Evolutionary conservation across 192 early-diverging fungal genomes (phyloP), one percentile per base, ranked within the genome.

Genomic region (Coemansia aciculifera): DNA sequence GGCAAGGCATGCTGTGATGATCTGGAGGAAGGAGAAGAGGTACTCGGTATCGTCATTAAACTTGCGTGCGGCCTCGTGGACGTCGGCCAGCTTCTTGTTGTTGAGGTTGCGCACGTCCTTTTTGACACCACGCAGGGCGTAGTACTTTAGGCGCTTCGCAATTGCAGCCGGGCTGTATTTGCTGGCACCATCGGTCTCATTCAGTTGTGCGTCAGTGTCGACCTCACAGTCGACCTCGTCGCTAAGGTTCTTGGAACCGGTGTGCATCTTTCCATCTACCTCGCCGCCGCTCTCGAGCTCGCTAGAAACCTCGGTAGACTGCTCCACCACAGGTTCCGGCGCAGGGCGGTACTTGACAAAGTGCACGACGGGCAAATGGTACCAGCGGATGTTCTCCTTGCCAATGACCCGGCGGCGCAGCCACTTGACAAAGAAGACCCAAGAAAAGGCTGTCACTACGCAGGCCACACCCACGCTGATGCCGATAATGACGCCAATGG

Each of bases 1-100:
- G 29, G 92, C 89, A 38, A 93, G 88, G 65, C 89, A 86, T 13
- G 91, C 90, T 5, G 93, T 94, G 62, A 90, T 75, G 66, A 93
- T 83, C 70, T 94, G 93, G 42, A 94, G 82, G 74, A 92, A 88
- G 3, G 92, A 92, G 86, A 90, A 94, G 31, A 94, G 84, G 66
- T 89, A 86, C 75, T 94, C 93, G 32, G 89, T 91, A 37, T 90
- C 80, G 64, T 77, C 83, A 59, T 93, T 90, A 65, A 87, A 93
- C 62, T 87, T 78, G 59, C 85, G 84, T 36, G 92, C 90, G 34
- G 80, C 83, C 32, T 74, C 82, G 66, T 93, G 92, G 21, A 90
- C 77, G 34, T 74, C 52, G n/a, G 77, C 70, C 17, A 82, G 57
- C 49, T 77, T 66, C 23, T 81, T 66, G 67, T 86, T 81, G 1